These are phyloP conservation scores for Wickerhamomyces strasburgensis DNA, from an alignment of 805 yeast species.

Conservation along the genomic window DNA sequence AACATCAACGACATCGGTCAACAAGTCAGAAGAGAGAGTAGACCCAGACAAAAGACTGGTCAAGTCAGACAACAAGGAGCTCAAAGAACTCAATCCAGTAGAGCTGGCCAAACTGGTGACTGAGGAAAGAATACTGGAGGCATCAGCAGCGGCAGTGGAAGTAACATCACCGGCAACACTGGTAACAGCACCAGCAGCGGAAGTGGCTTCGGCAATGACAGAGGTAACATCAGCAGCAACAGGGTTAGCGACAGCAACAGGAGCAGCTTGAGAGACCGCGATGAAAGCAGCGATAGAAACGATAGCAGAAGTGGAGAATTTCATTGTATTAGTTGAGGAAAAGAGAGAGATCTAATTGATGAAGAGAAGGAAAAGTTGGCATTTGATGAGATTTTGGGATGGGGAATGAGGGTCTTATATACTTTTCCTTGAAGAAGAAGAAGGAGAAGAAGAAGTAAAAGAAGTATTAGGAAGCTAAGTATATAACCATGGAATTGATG, in stretches of 20 bases:
- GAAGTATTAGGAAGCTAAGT: no score
- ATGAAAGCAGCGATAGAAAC: slow-evolving; percentile 29
- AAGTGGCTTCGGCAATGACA: slow-evolving; percentile 7
- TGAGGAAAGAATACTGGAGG: not conserved
- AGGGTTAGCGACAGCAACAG: slow-evolving; percentile 11
- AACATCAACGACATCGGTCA: slow-evolving; percentile 2
- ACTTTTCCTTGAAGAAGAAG: not conserved
- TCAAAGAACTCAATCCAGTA: slow-evolving; percentile 4
- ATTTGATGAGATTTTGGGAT: not conserved
- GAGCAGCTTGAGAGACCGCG: slow-evolving; percentile 21
- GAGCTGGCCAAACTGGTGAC: slow-evolving; percentile 3
- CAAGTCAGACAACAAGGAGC: slow-evolving; percentile 2
- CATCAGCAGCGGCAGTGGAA: not conserved
- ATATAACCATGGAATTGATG: no score
- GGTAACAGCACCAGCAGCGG: slow-evolving; percentile 9
- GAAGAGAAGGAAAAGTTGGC: slow-evolving; percentile 19
- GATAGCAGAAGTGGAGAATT: slow-evolving; percentile 28
- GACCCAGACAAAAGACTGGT: slow-evolving; percentile 5
- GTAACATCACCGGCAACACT: slow-evolving; percentile 4
- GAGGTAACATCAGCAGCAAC: slow-evolving; percentile 11
- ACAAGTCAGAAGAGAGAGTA: slow-evolving; percentile 7
- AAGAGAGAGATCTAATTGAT: not conserved
- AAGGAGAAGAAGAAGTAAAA: no score
- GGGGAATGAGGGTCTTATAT: not conserved
- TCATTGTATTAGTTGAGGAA: slow-evolving; percentile 24